Evolutionary conservation across 1,139 yeast genomes (phyloP).

Genomic region (Geotrichum cucujoidarum): DNA sequence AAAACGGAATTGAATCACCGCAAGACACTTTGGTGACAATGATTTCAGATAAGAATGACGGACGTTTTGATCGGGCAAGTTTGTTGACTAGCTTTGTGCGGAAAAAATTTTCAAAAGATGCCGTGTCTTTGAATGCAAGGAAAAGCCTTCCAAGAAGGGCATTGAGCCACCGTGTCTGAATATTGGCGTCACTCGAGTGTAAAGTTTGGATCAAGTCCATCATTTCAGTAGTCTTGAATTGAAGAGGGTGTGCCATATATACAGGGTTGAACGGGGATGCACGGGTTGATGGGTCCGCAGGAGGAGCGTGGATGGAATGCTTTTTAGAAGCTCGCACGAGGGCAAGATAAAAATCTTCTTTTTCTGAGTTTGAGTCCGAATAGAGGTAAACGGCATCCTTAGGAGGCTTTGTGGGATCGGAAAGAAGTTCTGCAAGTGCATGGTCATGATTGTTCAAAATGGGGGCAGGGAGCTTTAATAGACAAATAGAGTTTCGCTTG

Average conservation of each 20-base stretch:
- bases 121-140: constrained; percentile 68
- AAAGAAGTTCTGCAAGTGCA: constrained; percentile 20
- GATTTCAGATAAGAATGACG: constrained; percentile 82
- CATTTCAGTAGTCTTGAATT: constrained; percentile 66
- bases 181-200: constrained; percentile 76
- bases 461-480: constrained; percentile 34
- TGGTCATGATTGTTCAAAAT: constrained; percentile 11
- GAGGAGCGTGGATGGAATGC: constrained; percentile 13
- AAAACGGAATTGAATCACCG: constrained; percentile 75
- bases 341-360: constrained; percentile 91
- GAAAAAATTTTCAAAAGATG: constrained; percentile 53
- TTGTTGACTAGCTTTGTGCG: constrained; percentile 61
- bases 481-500: constrained; percentile 71
- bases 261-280: constrained; percentile 40
- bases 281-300: constrained; percentile 9
- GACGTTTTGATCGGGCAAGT: constrained; percentile 71
- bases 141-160: constrained; percentile 80
- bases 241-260: constrained; percentile 65
- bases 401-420: constrained; percentile 38
- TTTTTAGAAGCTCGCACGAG: constrained; percentile 67
- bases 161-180: constrained; percentile 85
- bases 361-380: constrained; percentile 69
- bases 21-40: constrained; percentile 66
- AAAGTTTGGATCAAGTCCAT: constrained; percentile 67
- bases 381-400: constrained; percentile 66